Conservation (phyloP, 2,329 filamentous ascomycete genomes). For the Neophaeococcomyces aloes region DNA sequence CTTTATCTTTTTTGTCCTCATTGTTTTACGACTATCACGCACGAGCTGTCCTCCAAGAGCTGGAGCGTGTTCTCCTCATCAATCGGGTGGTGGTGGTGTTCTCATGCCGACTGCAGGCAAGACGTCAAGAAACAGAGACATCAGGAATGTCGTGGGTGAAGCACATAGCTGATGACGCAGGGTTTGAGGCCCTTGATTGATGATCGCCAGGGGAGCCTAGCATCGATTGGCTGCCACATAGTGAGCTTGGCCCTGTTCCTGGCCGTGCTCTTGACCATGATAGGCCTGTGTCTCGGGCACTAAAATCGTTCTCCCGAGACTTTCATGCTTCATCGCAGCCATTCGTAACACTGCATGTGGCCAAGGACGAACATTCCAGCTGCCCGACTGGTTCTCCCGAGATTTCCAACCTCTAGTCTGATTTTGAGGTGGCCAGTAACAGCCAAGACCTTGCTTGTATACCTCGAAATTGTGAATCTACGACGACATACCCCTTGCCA, state of each 20-base stretch:
- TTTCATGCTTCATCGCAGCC: no score
- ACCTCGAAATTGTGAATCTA: no score
- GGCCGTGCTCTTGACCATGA: not conserved
- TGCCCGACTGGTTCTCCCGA: no score
- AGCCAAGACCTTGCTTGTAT: no score
- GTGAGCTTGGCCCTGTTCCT: not conserved
- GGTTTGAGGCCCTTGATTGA: not conserved
- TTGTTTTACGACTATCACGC: not conserved
- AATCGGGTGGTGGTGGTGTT: not conserved
- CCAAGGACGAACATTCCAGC: no score
- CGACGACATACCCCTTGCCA: no score
- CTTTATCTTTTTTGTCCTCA: not conserved
- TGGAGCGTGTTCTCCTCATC: not conserved
- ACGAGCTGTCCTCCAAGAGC: not conserved
- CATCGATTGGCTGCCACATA: slow-evolving; percentile 1
- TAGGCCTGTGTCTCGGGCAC: not conserved
- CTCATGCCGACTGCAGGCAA: slow-evolving; percentile 3
- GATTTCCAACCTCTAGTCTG: no score
- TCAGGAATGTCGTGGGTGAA: not conserved
- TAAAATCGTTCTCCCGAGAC: not conserved
- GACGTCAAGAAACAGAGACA: not conserved
- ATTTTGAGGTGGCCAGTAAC: no score
- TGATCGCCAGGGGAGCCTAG: not conserved
- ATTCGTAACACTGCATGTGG: no score
- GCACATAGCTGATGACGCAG: slow-evolving; percentile 2